A percentile compares a stretch with the other conserved stretches of the same genome.
phyloP scores from a whole-genome alignment of 1,139 yeast species.

The Hyphopichia wangnamkhiaoensis region DNA sequence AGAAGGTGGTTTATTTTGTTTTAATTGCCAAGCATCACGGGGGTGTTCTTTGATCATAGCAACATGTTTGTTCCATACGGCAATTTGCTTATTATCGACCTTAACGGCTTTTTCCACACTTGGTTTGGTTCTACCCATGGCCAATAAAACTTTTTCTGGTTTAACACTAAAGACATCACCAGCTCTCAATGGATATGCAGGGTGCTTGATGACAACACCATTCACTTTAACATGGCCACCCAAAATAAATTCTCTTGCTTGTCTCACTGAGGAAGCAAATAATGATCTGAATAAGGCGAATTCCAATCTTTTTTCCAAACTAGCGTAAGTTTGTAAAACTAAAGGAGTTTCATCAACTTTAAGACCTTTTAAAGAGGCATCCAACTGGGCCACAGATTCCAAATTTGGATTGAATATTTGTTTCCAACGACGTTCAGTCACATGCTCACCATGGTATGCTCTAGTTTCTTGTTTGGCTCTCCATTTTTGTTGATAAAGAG shows the following conservation, averaged over 20 bases:
- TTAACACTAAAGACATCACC: slow-evolving; percentile 88
- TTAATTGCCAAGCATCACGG: slow-evolving; percentile 55
- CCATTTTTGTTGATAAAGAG: slow-evolving; percentile 91
- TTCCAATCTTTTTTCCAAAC: slow-evolving; percentile 85
- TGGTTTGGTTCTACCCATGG: slow-evolving; percentile 85
- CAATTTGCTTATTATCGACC: slow-evolving; percentile 69
- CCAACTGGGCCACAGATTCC: slow-evolving; percentile 83
- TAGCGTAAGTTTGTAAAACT: slow-evolving; percentile 85
- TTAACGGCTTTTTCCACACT: slow-evolving; percentile 63
- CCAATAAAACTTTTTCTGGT: slow-evolving; percentile 83
- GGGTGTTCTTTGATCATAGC: slow-evolving; percentile 59
- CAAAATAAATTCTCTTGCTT: slow-evolving; percentile 85
- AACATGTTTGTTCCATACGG: slow-evolving; percentile 75
- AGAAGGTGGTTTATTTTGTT: slow-evolving; percentile 45
- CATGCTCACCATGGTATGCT: slow-evolving; percentile 93
- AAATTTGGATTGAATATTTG: slow-evolving; percentile 69
- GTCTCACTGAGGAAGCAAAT: slow-evolving; percentile 93
- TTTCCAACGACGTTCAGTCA: slow-evolving; percentile 83
- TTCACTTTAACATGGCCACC: slow-evolving; percentile 86
- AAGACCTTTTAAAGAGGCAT: slow-evolving; percentile 69
- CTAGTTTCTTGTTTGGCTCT: slow-evolving; percentile 87
- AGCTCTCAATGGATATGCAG: slow-evolving; percentile 73
- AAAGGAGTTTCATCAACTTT: slow-evolving; percentile 69
- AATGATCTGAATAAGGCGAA: slow-evolving; percentile 86
- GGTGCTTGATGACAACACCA: slow-evolving; percentile 75